Percentiles rank a stretch among this genome's conserved stretches.
Conservation (phyloP, 129 eudicot genomes). For the Saposhnikovia divaricata region DNA sequence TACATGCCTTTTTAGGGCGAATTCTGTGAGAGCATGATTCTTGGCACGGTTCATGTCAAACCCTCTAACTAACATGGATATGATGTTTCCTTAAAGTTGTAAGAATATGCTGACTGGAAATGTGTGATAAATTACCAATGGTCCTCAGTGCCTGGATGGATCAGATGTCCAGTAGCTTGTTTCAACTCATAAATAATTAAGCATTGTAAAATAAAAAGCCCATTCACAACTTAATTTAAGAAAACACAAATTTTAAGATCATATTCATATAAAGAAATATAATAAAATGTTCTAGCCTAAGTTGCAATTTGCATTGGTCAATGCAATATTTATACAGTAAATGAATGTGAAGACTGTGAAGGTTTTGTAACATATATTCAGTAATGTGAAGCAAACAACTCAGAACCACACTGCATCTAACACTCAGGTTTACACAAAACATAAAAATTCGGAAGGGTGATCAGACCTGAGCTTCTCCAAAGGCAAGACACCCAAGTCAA, state of each 20-base stretch:
- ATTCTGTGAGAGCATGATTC: neutral
- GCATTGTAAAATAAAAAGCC: neutral
- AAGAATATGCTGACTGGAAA: neutral
- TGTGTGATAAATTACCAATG: neutral
- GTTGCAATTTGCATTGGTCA: neutral
- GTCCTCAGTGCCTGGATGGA: neutral
- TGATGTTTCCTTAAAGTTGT: neutral
- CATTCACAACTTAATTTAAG: neutral
- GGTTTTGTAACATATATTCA: neutral
- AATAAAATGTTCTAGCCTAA: neutral
- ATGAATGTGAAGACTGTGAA: neutral
- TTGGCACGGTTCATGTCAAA: neutral
- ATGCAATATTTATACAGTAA: neutral
- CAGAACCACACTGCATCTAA: neutral
- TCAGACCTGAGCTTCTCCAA: conserved; percentile 74
- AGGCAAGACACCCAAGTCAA: conserved; percentile 73
- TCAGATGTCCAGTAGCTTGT: neutral
- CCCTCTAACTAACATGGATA: neutral
- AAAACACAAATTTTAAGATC: neutral
- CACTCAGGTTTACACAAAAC: neutral
- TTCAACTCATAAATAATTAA: neutral
- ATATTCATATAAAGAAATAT: neutral
- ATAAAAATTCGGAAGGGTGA: neutral
- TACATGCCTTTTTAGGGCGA: neutral
- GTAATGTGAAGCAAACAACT: neutral